phyloP scores from a whole-genome alignment of 148 eudicot species.

The Diospyros lotus region DNA sequence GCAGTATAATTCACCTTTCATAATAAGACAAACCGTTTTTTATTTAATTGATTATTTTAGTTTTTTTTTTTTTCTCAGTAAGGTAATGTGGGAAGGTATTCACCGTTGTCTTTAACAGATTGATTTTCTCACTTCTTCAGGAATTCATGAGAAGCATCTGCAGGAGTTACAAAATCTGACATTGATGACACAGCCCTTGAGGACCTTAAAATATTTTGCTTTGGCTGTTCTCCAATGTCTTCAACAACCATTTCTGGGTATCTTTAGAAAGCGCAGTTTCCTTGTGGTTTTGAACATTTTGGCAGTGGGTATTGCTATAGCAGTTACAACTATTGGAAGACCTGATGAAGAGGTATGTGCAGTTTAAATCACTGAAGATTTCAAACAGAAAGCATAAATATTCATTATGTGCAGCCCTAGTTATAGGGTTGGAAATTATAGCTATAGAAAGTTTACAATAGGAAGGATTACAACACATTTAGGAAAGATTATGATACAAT shows the following conservation, averaged over 20 bases:
- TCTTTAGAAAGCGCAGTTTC: constrained; percentile 53
- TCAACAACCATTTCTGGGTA: constrained; percentile 34
- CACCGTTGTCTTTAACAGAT: background rate
- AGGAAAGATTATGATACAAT: too few species aligned
- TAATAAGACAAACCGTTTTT: too few species aligned
- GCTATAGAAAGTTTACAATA: too few species aligned
- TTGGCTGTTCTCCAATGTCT: constrained; percentile 52
- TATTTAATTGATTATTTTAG: too few species aligned
- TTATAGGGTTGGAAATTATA: too few species aligned
- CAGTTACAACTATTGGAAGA: constrained; percentile 45
- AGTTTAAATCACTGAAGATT: too few species aligned
- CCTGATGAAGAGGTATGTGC: constrained; percentile 85
- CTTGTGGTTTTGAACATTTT: constrained; percentile 39
- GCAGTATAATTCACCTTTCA: too few species aligned
- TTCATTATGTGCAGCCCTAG: too few species aligned
- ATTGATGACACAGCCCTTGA: constrained; percentile 56
- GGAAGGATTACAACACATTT: too few species aligned
- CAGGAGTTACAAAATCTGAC: constrained; percentile 61
- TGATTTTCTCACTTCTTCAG: constrained; percentile 33
- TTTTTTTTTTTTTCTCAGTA: too few species aligned
- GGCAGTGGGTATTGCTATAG: constrained; percentile 16
- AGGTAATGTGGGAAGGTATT: background rate
- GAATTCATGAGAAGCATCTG: constrained; percentile 56
- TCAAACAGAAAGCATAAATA: too few species aligned
- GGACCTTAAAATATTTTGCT: constrained; percentile 60